phyloP scores from a whole-genome alignment of 2,329 filamentous ascomycete species.

The Atkinsonella texensis region DNA sequence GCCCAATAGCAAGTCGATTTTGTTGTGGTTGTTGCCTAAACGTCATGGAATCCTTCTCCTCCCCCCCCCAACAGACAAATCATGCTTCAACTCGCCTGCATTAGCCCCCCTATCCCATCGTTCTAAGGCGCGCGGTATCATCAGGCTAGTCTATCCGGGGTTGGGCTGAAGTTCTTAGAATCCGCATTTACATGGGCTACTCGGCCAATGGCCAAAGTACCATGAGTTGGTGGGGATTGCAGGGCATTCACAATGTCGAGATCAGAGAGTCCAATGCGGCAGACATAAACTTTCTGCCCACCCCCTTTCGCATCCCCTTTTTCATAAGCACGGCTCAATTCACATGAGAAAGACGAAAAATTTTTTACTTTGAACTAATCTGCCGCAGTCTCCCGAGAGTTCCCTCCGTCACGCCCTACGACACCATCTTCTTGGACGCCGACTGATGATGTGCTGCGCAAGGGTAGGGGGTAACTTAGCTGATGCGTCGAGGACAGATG shows the following conservation, averaged over 20 bases:
- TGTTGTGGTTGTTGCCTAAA: neutral
- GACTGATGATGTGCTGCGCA: constrained; percentile 39
- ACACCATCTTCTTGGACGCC: constrained; percentile 42
- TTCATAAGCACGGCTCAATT: neutral
- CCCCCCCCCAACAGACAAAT: neutral
- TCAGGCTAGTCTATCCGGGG: neutral
- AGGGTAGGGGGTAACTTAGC: constrained; percentile 36
- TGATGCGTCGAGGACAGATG: constrained; percentile 11
- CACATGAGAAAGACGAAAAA: neutral
- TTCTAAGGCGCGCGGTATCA: neutral
- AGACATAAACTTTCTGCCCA: constrained; percentile 25
- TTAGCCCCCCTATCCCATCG: neutral
- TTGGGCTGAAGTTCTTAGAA: constrained; percentile 28
- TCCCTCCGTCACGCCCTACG: constrained; percentile 27
- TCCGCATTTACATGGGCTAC: constrained; percentile 36
- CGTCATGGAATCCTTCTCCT: neutral
- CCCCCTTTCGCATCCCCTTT: neutral
- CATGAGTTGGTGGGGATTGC: constrained; percentile 31
- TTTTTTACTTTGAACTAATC: neutral
- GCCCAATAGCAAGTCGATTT: no score
- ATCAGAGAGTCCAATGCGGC: constrained; percentile 34
- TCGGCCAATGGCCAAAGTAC: constrained; percentile 37
- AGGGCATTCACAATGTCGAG: constrained; percentile 30
- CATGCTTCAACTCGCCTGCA: neutral
- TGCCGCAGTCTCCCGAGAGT: constrained; percentile 21